Evolutionary conservation across 495 filamentous ascomycete species (phyloP), one percentile per base, ranked within the genome.

Genomic region (Penicillium paxilli): DNA sequence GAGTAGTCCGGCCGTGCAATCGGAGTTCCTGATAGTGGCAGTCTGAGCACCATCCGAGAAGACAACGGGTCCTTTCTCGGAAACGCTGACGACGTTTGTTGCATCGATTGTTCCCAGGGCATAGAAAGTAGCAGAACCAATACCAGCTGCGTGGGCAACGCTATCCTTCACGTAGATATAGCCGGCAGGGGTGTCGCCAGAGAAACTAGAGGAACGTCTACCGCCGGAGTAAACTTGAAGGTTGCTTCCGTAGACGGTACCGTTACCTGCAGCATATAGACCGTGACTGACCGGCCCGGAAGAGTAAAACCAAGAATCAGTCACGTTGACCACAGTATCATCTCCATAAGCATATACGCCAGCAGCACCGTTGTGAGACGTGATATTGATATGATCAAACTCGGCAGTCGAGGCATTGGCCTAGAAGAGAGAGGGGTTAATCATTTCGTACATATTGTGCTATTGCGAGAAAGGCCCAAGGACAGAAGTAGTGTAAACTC

Each of bases 111-210:
- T 19, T 7, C 57, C 57, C 4, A 59, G 41, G 23, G 52, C 41
- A 28, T 63, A 63, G 46, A 59, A 59, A 17, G 41, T 63, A 16
- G 60, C 60, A 14, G 52, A 56, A 6, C 60, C 60, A 35, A 63
- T 48, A 8, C 56, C 57, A 5, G 60, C 56, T 14, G 60, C 37
- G 44, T 54, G 52, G 8, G 60, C 56, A 14, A 63, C 44, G n/a
- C 52, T 49, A 47, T 63, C 60, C 21, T 55, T 38, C 4, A 63
- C 52, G 24, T 59, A 49, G 12, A 59, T 38, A 26, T 57, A 54
- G 1, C 60, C 60, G 1, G 17, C 49, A 3, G 60, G 60, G 5
- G 40, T 47, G 37, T 59, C 60, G 6, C 60, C 60, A 3, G 60
- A 56, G 56, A 63, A 63, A 6, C 52, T 52, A 1, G 60, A 63